phyloP scores from a whole-genome alignment of 164 flowering plant species.

The Warburgia ugandensis region DNA sequence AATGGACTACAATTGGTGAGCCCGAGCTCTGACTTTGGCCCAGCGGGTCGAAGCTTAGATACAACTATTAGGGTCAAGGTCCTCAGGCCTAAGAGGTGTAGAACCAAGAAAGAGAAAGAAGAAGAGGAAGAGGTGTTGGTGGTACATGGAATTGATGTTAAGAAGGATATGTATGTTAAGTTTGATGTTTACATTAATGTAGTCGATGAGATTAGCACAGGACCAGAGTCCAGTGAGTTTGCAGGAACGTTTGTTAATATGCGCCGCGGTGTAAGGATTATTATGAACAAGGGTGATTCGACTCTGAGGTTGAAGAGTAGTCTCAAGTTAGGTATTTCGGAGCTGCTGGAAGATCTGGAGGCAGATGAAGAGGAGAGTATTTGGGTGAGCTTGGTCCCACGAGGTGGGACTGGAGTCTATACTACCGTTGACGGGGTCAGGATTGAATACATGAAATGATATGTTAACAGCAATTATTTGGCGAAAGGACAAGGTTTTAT shows the following conservation, averaged over 20 bases:
- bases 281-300: constrained; percentile 14
- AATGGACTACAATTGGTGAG: not conserved
- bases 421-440: constrained; percentile 20
- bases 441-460: constrained; percentile 21
- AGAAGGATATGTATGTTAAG: constrained; percentile 21
- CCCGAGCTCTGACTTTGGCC: constrained; percentile 9
- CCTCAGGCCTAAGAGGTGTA: not conserved
- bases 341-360: constrained; percentile 20
- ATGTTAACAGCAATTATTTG: too few relatives aligned
- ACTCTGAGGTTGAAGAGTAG: constrained; percentile 11
- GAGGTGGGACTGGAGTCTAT: constrained; percentile 16
- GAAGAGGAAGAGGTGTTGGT: constrained; percentile 15
- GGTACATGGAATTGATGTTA: constrained; percentile 17
- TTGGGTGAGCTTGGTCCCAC: constrained; percentile 24
- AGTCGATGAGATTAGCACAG: constrained; percentile 13
- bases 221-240: constrained; percentile 21
- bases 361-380: constrained; percentile 25
- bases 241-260: constrained; percentile 24
- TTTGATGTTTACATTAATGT: constrained; percentile 22
- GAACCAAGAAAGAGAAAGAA: constrained; percentile 4
- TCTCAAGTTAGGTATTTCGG: constrained; percentile 24
- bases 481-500: too few relatives aligned
- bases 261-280: constrained; percentile 14
- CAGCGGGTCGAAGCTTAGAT: constrained; percentile 13
- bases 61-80: constrained; percentile 13